Conservation (phyloP, 768 basidiomycete genomes). For the Lactarius psammicola region DNA sequence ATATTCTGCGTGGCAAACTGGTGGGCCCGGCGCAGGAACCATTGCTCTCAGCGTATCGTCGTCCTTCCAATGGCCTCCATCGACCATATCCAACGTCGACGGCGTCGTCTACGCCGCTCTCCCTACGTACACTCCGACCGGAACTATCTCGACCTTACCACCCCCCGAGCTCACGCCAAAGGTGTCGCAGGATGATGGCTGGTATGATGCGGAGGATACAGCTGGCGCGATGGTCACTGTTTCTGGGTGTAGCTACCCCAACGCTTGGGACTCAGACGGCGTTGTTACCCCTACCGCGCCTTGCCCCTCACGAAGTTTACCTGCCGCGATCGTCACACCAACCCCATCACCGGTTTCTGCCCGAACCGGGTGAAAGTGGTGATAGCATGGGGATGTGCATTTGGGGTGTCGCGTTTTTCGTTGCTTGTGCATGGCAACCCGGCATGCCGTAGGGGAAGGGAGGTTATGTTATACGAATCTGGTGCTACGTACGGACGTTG, state of each 20-base stretch:
- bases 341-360: not conserved
- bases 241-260: constrained; percentile 62
- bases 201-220: constrained; percentile 55
- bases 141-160: constrained; percentile 54
- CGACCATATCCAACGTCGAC: constrained; percentile 47
- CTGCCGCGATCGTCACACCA: not conserved
- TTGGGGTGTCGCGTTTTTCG: not conserved
- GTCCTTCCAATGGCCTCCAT: constrained; percentile 55
- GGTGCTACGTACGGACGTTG: not conserved
- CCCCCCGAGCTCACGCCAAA: constrained; percentile 51
- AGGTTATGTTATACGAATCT: constrained; percentile 1
- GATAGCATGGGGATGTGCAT: not conserved
- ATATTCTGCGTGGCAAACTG: constrained; percentile 67
- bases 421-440: not conserved
- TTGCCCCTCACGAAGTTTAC: constrained; percentile 14
- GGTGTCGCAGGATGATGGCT: constrained; percentile 48
- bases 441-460: not conserved
- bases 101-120: constrained; percentile 37
- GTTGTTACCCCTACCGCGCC: constrained; percentile 25
- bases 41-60: constrained; percentile 44
- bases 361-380: not conserved
- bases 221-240: constrained; percentile 55
- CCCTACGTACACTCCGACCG: constrained; percentile 67
- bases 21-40: constrained; percentile 53
- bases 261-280: constrained; percentile 45